A percentile compares a stretch with the other conserved stretches of the same genome.
These are phyloP conservation scores for Mucor irregularis DNA, from an alignment of 371 early-diverging fungal genomes.

Conservation along the genomic window DNA sequence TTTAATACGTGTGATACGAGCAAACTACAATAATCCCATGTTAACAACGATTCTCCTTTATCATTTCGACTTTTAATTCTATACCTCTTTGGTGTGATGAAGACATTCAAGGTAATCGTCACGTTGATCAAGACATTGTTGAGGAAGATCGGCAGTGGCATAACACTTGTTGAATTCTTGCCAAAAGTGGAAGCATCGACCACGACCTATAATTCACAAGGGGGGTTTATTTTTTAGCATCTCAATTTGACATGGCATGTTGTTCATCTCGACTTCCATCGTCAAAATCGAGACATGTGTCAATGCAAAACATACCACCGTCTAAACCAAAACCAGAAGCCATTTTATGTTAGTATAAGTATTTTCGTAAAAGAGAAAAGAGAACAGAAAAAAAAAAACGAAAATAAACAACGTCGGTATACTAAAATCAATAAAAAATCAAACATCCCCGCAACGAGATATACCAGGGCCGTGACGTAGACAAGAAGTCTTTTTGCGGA, in stretches of 20 bases:
- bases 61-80: not conserved
- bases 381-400: not conserved
- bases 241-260: too few relatives aligned
- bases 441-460: slow-evolving; percentile 5
- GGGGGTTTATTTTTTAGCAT: too few relatives aligned
- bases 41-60: not conserved
- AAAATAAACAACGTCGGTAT: slow-evolving; percentile 1
- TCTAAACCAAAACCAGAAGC: slow-evolving; percentile 51
- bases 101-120: slow-evolving; percentile 86
- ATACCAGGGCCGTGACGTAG: slow-evolving; percentile 1
- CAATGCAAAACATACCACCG: slow-evolving; percentile 48
- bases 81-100: slow-evolving; percentile 81
- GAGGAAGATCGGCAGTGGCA: slow-evolving; percentile 68
- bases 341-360: slow-evolving; percentile 30
- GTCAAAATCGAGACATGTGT: too few relatives aligned
- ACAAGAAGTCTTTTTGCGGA: too few relatives aligned
- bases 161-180: slow-evolving; percentile 87
- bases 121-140: slow-evolving; percentile 70
- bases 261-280: too few relatives aligned
- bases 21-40: slow-evolving; percentile 10
- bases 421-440: too few relatives aligned
- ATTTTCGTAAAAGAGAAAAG: not conserved
- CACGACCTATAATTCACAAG: slow-evolving; percentile 58
- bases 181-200: slow-evolving; percentile 83
- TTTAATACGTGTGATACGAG: slow-evolving; percentile 60